A percentile compares a stretch with the other conserved stretches of the same genome.
phyloP scores from a whole-genome alignment of 2,329 filamentous ascomycete species.

The Fusarium equiseti region DNA sequence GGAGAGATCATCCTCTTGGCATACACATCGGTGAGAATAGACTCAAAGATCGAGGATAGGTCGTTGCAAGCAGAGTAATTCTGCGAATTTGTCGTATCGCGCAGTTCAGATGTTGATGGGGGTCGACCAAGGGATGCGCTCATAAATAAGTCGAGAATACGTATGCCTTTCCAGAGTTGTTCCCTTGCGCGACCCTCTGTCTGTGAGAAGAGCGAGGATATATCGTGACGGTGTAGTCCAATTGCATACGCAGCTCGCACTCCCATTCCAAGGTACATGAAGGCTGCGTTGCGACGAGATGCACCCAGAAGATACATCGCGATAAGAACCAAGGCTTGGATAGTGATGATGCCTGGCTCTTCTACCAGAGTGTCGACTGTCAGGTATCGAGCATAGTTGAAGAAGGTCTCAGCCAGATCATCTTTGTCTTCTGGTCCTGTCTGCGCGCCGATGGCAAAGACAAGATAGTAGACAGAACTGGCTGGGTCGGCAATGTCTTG shows the following conservation, averaged over 20 bases:
- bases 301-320: constrained; percentile 54
- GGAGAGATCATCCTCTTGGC: constrained; percentile 50
- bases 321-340: constrained; percentile 53
- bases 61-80: constrained; percentile 49
- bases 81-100: constrained; percentile 41
- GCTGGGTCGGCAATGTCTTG: constrained; percentile 34
- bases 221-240: constrained; percentile 50
- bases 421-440: constrained; percentile 51
- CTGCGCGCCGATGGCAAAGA: constrained; percentile 52
- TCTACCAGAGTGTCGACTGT: constrained; percentile 52
- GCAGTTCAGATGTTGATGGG: constrained; percentile 49
- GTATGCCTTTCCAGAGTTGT: constrained; percentile 51
- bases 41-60: constrained; percentile 54
- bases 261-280: constrained; percentile 55
- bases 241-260: constrained; percentile 54
- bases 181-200: constrained; percentile 47
- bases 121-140: constrained; percentile 51
- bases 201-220: constrained; percentile 45
- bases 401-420: constrained; percentile 50
- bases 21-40: constrained; percentile 53
- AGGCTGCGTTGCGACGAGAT: constrained; percentile 53
- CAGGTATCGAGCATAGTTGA: constrained; percentile 52
- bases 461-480: constrained; percentile 46
- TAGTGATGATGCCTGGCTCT: constrained; percentile 51
- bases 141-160: constrained; percentile 52